Base-by-base conservation (phyloP, 805 yeast genomes). In the Yarrowia sp. region DNA sequence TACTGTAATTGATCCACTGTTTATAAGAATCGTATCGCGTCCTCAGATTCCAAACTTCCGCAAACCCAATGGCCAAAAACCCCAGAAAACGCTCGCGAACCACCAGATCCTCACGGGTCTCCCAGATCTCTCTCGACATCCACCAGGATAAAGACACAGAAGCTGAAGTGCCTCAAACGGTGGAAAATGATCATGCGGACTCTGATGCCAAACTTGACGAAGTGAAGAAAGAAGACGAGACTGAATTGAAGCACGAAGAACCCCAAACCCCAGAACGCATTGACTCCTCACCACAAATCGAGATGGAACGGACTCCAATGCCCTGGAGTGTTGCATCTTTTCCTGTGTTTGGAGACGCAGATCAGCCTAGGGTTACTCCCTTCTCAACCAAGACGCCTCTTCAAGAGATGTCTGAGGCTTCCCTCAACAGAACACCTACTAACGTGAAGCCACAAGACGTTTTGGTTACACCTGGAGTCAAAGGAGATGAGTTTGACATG, bases 311-410 rank as follows among this genome's bases (percentile, higher is more conserved):
- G 3, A 35, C 38, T 35, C 44, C 44, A 9, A 48, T 33, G 55
- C 13, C 61, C 38, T 55, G 61, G 61, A 55, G 61, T 28, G 61
- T 55, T 13, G 61, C 61, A 3, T 55, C 61, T 28, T 55, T 55
- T 9, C 61, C 61, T n/a, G 38, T 55, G 35, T 55, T 55, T 15
- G 61, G 61, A 31, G 61, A 55, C 35, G 15, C 44, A 28, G 44
- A 51, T 8, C 44, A 13, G 15, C 22, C 60, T 8, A 11, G 22
- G 3, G 18, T 36, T 13, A 8, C 45, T n/a, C 10, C 44, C 8
- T 14, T n/a, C 14, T 22, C 22, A 0, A 8, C 44, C 5, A 22
- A 38, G 44, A 51, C 35, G 22, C 60, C 60, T 36, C 60, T 51
- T 2, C 60, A 51, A n/a, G 60, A 38, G 38, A 11, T 51, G 8